phyloP scores from a whole-genome alignment of 257 asterid species.

The Plantago elongata region DNA sequence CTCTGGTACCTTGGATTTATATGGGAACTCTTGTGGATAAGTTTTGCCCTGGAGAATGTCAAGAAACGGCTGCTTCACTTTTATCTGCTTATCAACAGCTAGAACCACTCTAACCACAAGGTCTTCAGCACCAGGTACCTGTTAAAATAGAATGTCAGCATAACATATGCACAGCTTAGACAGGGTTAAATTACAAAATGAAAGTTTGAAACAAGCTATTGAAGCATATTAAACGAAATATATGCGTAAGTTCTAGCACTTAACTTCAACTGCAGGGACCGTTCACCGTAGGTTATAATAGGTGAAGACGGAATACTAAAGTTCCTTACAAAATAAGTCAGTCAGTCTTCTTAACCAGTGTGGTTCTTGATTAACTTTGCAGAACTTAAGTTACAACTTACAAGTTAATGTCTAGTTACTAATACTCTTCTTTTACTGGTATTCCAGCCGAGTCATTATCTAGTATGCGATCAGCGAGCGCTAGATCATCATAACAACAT shows the following conservation, averaged over 20 bases:
- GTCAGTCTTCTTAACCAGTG: not conserved
- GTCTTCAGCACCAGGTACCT: slow-evolving; percentile 64
- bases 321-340: not conserved
- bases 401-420: no score
- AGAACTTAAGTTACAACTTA: no score
- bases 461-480: no score
- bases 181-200: not conserved
- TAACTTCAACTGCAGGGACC: no score
- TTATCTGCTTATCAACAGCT: slow-evolving; percentile 39
- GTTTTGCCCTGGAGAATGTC: slow-evolving; percentile 47
- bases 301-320: not conserved
- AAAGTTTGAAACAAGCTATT: not conserved
- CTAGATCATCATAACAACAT: no score
- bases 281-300: no score
- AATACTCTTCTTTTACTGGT: no score
- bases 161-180: not conserved
- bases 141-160: slow-evolving; percentile 7
- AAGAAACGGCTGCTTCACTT: slow-evolving; percentile 59
- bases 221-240: no score
- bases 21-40: slow-evolving; percentile 63
- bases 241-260: no score
- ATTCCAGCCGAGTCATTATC: no score
- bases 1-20: slow-evolving; percentile 59
- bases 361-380: no score
- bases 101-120: slow-evolving; percentile 67